Conservation (phyloP, 228 moss, liverwort and hornwort species). For the Sphagnum magellanicum region DNA sequence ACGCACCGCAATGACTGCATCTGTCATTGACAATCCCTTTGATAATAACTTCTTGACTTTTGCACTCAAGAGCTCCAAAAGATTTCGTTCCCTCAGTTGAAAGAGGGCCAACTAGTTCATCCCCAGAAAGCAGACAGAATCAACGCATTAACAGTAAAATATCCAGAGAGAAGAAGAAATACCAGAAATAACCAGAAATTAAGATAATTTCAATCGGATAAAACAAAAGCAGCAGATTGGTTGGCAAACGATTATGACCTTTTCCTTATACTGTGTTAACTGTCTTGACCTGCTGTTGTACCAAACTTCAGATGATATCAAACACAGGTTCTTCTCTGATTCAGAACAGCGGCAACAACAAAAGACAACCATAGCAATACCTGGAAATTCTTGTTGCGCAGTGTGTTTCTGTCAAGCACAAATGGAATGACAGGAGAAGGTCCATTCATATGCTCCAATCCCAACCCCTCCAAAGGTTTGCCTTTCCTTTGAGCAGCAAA, state of each 20-base stretch:
- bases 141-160: no score
- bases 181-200: background rate
- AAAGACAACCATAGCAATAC: conserved; percentile 13
- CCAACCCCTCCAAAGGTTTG: conserved; percentile 64
- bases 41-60: conserved; percentile 48
- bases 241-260: background rate
- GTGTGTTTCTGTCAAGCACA: conserved; percentile 27
- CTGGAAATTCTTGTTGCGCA: conserved; percentile 68
- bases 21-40: conserved; percentile 45
- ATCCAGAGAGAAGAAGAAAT: background rate
- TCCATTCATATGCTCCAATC: conserved; percentile 77
- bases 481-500: conserved; percentile 48
- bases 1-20: conserved; percentile 64
- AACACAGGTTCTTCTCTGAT: no score
- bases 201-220: background rate
- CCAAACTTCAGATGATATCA: no score
- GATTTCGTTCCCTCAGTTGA: conserved; percentile 68
- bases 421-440: conserved; percentile 44
- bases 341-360: no score
- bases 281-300: no score
- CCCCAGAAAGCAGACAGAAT: background rate
- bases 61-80: conserved; percentile 67
- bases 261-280: no score
- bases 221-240: background rate
- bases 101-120: conserved; percentile 55